Base-by-base conservation (phyloP, 768 basidiomycete genomes). In the Kwoniella sp. region DNA sequence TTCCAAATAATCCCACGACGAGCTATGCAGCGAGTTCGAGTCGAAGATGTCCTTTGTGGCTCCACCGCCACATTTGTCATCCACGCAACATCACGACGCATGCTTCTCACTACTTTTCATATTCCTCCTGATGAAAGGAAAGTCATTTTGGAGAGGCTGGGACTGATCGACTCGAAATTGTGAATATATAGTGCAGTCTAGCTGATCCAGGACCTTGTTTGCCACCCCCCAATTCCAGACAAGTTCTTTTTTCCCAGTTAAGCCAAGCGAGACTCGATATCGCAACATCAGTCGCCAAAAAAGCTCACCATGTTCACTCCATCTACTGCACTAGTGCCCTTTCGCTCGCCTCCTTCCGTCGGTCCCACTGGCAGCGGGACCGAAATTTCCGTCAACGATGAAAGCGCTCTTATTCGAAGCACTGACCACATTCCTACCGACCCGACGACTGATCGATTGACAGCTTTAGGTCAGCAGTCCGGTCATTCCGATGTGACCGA, bases 31-130 rank as follows among this genome's bases (percentile, higher is more conserved):
- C 40, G 40, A 44, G 40, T 44, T 44, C 40, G 40, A 44, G 10
- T 44, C 40, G 40, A 30, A 29, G 3, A 9, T 15, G 50, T 58
- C 57, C 57, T 49, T 58, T 58, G 27, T 58, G 27, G 55, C 44
- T 50, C 57, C 57, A 58, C 57, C 3, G 44, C 33, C 7, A 50
- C 57, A 33, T 8, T 33, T 22, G 40, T 19, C 17, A 9, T 4
- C 40, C 40, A n/a, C n/a, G n/a, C n/a, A n/a, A n/a, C 3, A 9
- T 44, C 40, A 15, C 8, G 40, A 4, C 3, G 40, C 40, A 44
- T 9, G 48, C 57, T 50, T 58, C 49, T 58, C 48, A 50, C n/a
- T n/a, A 10, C 40, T 19, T 19, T 44, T 44, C 40, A 44, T 15
- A 9, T 44, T 19, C n/a, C n/a, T n/a, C n/a, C 27, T 58, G 47